Conservation (phyloP, 2,329 filamentous ascomycete genomes). For the Cordyceps farinosa region DNA sequence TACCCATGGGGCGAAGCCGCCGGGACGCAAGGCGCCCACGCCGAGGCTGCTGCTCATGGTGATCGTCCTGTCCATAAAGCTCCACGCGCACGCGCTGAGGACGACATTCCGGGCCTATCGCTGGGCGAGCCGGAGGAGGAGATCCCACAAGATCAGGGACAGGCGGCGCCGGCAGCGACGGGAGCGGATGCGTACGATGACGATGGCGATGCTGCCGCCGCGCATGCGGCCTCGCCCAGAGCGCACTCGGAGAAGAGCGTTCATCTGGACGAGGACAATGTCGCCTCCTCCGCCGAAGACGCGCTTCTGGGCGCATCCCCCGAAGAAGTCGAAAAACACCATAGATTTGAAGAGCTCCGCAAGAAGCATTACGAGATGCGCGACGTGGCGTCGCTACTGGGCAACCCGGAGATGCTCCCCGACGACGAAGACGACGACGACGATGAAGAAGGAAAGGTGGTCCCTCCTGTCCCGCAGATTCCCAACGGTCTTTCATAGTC, state of each 20-base stretch:
- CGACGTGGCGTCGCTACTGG: slow-evolving; percentile 83
- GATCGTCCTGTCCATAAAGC: slow-evolving; percentile 28
- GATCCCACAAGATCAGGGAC: slow-evolving; percentile 43
- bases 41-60: slow-evolving; percentile 26
- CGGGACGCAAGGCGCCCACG: slow-evolving; percentile 17
- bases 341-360: slow-evolving; percentile 82
- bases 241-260: slow-evolving; percentile 63
- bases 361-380: slow-evolving; percentile 99
- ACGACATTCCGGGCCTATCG: slow-evolving; percentile 88
- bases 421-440: slow-evolving; percentile 60
- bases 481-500: slow-evolving; percentile 37
- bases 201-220: slow-evolving; percentile 7
- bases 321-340: slow-evolving; percentile 88
- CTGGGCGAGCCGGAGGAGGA: slow-evolving; percentile 87
- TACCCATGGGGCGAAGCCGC: slow-evolving; percentile 38
- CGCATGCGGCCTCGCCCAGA: slow-evolving; percentile 31
- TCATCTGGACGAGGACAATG: slow-evolving; percentile 66
- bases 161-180: slow-evolving; percentile 6
- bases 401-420: slow-evolving; percentile 65
- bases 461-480: slow-evolving; percentile 43
- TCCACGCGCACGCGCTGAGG: slow-evolving; percentile 45
- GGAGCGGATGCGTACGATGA: neutral
- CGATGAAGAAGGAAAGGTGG: slow-evolving; percentile 38
- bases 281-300: slow-evolving; percentile 57
- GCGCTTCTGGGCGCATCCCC: slow-evolving; percentile 51